These are phyloP conservation scores for Panicum miliaceum DNA, from an alignment of 176 grass and related monocot species.

Conservation along the genomic window DNA sequence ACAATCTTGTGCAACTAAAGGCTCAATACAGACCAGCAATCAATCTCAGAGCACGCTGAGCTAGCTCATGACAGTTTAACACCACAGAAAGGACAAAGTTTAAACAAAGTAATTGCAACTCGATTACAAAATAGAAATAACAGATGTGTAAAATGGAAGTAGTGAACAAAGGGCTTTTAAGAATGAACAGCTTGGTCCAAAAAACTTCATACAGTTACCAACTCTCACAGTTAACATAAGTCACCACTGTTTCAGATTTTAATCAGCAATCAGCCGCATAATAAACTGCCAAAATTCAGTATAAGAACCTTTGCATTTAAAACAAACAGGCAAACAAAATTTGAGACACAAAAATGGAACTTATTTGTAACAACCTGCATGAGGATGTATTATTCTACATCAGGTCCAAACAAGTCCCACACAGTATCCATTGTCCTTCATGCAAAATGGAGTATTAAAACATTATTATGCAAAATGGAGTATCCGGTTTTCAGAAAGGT, in stretches of 20 bases:
- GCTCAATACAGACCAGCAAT: too few species aligned
- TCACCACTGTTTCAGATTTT: background rate
- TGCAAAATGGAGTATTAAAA: too few species aligned
- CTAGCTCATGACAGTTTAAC: too few species aligned
- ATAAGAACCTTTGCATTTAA: background rate
- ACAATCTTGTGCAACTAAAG: too few species aligned
- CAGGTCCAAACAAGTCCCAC: background rate
- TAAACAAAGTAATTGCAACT: background rate
- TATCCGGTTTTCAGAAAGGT: background rate
- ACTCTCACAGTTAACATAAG: background rate
- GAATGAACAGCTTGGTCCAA: background rate
- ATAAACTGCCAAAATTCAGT: background rate
- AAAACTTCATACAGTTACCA: background rate
- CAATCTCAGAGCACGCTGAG: too few species aligned
- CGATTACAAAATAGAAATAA: background rate
- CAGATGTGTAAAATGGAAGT: background rate
- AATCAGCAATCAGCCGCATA: background rate
- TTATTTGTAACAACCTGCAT: background rate
- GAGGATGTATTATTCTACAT: too few species aligned
- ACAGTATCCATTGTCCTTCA: background rate
- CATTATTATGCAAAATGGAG: background rate
- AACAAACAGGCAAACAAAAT: background rate
- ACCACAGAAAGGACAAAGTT: background rate
- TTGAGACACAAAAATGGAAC: background rate
- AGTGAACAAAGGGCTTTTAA: background rate